These are phyloP conservation scores for Podila verticillata DNA, from an alignment of 192 early-diverging fungal genomes.

Conservation along the genomic window DNA sequence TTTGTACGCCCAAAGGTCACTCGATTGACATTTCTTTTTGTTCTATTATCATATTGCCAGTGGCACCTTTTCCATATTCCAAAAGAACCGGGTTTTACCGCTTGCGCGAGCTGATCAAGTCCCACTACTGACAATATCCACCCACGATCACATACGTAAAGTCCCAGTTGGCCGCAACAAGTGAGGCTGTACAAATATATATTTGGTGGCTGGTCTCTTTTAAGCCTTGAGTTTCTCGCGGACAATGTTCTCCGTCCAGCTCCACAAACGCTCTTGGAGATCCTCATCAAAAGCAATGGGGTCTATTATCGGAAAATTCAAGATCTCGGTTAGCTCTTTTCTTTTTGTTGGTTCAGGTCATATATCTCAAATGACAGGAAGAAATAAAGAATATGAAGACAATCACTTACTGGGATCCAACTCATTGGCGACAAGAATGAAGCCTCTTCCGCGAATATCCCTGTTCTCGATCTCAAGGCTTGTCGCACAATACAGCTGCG, in stretches of 20 bases:
- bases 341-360: neutral
- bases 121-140: too few relatives aligned
- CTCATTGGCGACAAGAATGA: conserved; percentile 12
- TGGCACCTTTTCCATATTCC: too few relatives aligned
- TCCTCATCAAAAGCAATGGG: neutral
- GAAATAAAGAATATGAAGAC: neutral
- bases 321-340: neutral
- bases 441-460: conserved; percentile 33
- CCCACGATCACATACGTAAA: too few relatives aligned
- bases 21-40: too few relatives aligned
- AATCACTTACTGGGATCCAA: neutral
- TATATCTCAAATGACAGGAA: too few relatives aligned
- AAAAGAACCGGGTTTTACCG: too few relatives aligned
- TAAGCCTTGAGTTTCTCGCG: neutral
- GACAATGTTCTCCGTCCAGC: neutral
- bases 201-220: too few relatives aligned
- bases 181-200: too few relatives aligned
- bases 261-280: neutral
- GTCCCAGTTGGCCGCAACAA: too few relatives aligned
- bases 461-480: conserved; percentile 59
- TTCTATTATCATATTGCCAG: too few relatives aligned
- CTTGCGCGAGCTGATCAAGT: too few relatives aligned
- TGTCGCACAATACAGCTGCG: conserved; percentile 58
- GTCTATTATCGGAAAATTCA: neutral
- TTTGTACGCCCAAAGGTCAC: too few relatives aligned